Evolutionary conservation across 2,329 filamentous ascomycete genomes (phyloP).

Genomic region (Cercospora sojina): DNA sequence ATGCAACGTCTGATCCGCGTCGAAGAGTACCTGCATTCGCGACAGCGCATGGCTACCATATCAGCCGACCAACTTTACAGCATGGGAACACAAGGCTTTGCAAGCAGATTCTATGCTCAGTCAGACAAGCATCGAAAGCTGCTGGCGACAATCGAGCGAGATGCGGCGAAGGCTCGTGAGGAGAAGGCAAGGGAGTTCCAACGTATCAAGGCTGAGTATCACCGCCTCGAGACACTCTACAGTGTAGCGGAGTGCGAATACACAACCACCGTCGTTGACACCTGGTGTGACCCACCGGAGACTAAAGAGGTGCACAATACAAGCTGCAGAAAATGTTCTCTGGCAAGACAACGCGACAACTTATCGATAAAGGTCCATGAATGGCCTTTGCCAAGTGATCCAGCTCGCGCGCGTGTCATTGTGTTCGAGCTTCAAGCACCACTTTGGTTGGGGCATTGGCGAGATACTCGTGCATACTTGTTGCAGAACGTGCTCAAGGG

Average conservation of each 20-base stretch:
- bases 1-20: conserved; percentile 53
- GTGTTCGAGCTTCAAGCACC: conserved; percentile 56
- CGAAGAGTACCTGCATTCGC: conserved; percentile 50
- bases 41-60: conserved; percentile 15
- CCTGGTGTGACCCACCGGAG: conserved; percentile 28
- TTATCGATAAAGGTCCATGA: conserved; percentile 53
- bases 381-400: conserved; percentile 47
- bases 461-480: conserved; percentile 41
- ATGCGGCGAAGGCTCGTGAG: conserved; percentile 11
- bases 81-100: conserved; percentile 36
- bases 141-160: neutral
- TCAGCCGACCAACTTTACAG: neutral
- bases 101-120: conserved; percentile 47
- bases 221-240: conserved; percentile 35
- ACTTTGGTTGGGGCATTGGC: conserved; percentile 48
- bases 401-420: conserved; percentile 43
- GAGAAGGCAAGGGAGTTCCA: conserved; percentile 39
- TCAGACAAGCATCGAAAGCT: conserved; percentile 18
- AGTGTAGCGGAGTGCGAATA: conserved; percentile 12
- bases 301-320: conserved; percentile 34
- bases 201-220: conserved; percentile 39
- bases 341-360: conserved; percentile 38
- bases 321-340: conserved; percentile 49
- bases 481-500: conserved; percentile 23
- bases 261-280: conserved; percentile 17